Percentiles rank a stretch among this genome's conserved stretches.
Conservation (phyloP, 1,284 basidiomycete genomes). For the Malassezia brasiliensis region DNA sequence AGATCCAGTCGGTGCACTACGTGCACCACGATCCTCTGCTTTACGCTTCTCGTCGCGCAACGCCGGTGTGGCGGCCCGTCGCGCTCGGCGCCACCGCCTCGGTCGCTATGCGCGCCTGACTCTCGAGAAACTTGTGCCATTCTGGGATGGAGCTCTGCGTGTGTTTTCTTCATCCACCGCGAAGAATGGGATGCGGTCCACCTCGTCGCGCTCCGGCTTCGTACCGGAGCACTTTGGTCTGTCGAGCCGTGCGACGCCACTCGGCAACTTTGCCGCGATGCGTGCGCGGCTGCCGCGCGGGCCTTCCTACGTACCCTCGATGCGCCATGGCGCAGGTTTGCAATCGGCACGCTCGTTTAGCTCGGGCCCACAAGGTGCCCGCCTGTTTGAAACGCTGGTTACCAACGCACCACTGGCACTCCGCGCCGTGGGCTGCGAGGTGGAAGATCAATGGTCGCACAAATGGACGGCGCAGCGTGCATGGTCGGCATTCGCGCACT, state of each 20-base stretch:
- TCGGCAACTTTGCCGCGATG: constrained; percentile 1
- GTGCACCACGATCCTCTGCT: too few species aligned
- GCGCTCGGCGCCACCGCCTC: not conserved
- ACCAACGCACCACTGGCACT: constrained; percentile 2
- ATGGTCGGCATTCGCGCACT: not conserved
- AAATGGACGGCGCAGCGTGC: not conserved
- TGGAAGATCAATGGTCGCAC: not conserved
- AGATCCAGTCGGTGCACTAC: not conserved
- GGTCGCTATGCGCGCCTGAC: not conserved
- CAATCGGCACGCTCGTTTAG: constrained; percentile 8
- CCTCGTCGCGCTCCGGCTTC: not conserved
- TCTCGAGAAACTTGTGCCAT: not conserved
- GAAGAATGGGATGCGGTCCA: not conserved
- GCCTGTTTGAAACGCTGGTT: constrained; percentile 10
- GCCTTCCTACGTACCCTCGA: not conserved
- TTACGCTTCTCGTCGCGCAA: too few species aligned
- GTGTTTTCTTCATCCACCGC: not conserved
- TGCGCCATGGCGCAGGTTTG: constrained; percentile 2
- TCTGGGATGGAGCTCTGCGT: not conserved
- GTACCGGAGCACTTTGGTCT: not conserved
- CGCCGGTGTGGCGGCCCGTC: too few species aligned
- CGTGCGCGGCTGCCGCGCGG: constrained; percentile 5
- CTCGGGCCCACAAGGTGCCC: not conserved
- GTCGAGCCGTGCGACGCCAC: not conserved
- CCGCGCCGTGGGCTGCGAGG: not conserved